phyloP scores from a whole-genome alignment of 257 asterid species.

The Plantago ovata region DNA sequence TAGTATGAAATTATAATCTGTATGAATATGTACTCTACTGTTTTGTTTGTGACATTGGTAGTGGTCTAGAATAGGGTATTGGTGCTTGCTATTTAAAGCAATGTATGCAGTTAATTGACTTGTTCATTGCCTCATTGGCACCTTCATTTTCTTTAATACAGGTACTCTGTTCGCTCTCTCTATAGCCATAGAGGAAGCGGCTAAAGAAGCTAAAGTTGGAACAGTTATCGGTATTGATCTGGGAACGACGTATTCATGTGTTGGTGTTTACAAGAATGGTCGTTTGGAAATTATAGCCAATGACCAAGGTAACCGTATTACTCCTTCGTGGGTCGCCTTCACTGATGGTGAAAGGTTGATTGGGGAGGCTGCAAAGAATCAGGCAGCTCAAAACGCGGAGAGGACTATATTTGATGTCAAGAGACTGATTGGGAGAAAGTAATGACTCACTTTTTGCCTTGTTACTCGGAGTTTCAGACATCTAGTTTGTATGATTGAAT shows the following conservation, averaged over 20 bases:
- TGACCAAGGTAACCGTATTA: slow-evolving; percentile 77
- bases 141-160: slow-evolving; percentile 22
- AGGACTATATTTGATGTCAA: slow-evolving; percentile 78
- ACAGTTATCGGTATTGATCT: slow-evolving; percentile 77
- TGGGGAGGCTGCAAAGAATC: slow-evolving; percentile 83
- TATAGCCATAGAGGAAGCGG: slow-evolving; percentile 53
- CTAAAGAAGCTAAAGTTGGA: slow-evolving; percentile 36
- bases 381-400: slow-evolving; percentile 63
- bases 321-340: slow-evolving; percentile 82
- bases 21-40: too few relatives aligned
- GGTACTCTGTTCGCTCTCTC: slow-evolving; percentile 47
- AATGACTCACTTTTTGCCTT: slow-evolving; percentile 14
- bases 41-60: slow-evolving; percentile 8
- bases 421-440: slow-evolving; percentile 79
- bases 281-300: slow-evolving; percentile 74
- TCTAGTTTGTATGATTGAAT: not conserved
- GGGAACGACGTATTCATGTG: slow-evolving; percentile 78
- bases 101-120: not conserved
- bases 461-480: not conserved
- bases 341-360: slow-evolving; percentile 66
- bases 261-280: slow-evolving; percentile 75
- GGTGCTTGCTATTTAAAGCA: not conserved
- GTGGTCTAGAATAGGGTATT: not conserved
- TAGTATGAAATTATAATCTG: too few relatives aligned
- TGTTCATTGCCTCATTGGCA: not conserved